Evolutionary conservation across 306 rosid species (phyloP).

Genomic region (Neltuma alba): DNA sequence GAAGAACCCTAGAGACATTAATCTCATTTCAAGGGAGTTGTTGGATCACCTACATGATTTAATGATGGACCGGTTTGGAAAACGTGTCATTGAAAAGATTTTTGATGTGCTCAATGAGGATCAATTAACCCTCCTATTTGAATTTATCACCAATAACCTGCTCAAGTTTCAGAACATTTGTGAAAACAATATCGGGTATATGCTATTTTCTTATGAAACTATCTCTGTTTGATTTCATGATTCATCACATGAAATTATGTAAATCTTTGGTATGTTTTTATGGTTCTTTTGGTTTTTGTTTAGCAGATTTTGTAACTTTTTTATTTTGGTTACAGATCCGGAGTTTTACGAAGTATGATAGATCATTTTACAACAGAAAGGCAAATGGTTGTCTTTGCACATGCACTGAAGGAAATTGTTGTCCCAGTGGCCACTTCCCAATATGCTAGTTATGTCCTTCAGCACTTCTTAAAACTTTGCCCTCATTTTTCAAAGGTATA

Average conservation of each 20-base stretch:
- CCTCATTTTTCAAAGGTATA: no score
- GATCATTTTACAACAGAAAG: background rate
- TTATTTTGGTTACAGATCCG: constrained; percentile 33
- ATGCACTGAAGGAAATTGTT: no score
- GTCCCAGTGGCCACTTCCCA: no score
- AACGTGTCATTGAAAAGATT: constrained; percentile 28
- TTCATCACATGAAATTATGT: no score
- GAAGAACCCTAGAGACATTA: background rate
- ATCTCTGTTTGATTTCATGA: no score
- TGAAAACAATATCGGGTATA: constrained; percentile 39
- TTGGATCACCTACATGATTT: constrained; percentile 7
- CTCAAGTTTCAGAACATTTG: constrained; percentile 30
- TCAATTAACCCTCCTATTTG: background rate
- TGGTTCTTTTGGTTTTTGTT: no score
- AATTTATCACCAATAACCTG: background rate
- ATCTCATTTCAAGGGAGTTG: constrained; percentile 6
- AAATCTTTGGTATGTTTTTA: no score
- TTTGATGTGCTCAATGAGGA: background rate
- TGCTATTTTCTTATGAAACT: background rate
- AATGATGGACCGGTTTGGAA: constrained; percentile 29
- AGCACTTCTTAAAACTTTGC: no score
- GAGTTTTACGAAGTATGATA: constrained; percentile 41
- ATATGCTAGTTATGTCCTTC: no score
- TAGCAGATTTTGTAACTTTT: no score
- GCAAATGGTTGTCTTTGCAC: background rate